Evolutionary conservation across 305 asterid genomes (phyloP).

Genomic region (Fraxinus ornus): DNA sequence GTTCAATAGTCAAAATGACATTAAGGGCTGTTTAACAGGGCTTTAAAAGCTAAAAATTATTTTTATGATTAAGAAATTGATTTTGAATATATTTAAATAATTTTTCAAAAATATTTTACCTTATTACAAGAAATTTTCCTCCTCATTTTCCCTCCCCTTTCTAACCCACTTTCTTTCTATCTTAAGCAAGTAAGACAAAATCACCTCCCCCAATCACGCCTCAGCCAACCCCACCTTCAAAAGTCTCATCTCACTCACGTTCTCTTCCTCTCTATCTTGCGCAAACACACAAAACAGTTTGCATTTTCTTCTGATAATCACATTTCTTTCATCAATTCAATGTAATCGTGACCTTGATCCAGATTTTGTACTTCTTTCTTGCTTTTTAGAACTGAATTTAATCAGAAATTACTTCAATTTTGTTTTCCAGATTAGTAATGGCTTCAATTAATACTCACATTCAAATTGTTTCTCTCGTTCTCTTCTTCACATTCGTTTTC

Average conservation of each 20-base stretch:
- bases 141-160: not conserved
- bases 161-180: slow-evolving; percentile 8
- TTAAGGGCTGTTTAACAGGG: not conserved
- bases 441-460: not conserved
- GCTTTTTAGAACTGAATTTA: not conserved
- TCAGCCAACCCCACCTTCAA: not conserved
- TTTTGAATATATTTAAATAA: too few species aligned
- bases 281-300: not conserved
- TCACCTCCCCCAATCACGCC: not conserved
- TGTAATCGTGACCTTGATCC: not conserved
- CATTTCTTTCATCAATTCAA: slow-evolving; percentile 8
- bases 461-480: slow-evolving; percentile 7
- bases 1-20: not conserved
- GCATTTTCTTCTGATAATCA: not conserved
- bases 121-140: not conserved
- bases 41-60: too few species aligned
- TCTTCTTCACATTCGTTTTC: slow-evolving; percentile 26
- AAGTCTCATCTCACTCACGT: not conserved
- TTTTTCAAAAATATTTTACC: too few species aligned
- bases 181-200: not conserved
- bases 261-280: not conserved
- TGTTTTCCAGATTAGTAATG: slow-evolving; percentile 24
- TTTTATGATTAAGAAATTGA: not conserved
- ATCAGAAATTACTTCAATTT: not conserved
- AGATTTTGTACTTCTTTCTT: not conserved